These are phyloP conservation scores for Blastobotrys robertii DNA, from an alignment of 805 yeast species.

Conservation along the genomic window DNA sequence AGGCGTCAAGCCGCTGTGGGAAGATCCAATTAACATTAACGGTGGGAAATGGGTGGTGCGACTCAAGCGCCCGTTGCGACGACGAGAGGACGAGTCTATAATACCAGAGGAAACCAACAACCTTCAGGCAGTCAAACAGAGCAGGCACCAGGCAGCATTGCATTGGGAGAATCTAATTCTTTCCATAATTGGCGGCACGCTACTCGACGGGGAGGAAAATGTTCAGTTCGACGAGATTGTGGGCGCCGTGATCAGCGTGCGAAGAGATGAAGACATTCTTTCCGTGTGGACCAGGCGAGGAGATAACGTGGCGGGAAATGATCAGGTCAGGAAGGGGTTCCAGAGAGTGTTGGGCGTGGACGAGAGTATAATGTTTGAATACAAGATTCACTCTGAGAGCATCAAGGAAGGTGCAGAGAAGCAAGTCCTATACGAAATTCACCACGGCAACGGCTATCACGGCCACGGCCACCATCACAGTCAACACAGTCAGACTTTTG, in stretches of 20 bases:
- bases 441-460: neutral
- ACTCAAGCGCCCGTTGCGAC: constrained; percentile 29
- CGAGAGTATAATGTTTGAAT: constrained; percentile 15
- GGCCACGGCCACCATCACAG: neutral
- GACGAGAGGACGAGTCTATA: constrained; percentile 6
- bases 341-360: constrained; percentile 11
- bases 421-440: constrained; percentile 9
- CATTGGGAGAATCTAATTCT: constrained; percentile 38
- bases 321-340: constrained; percentile 17
- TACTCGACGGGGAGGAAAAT: constrained; percentile 28
- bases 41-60: constrained; percentile 60
- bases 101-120: neutral
- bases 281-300: constrained; percentile 48
- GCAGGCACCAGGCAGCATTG: constrained; percentile 16
- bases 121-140: constrained; percentile 2
- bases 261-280: constrained; percentile 50
- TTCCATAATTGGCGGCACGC: constrained; percentile 41
- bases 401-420: constrained; percentile 21
- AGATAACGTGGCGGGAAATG: constrained; percentile 24
- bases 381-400: constrained; percentile 25
- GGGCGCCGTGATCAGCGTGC: constrained; percentile 50
- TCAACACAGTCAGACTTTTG: neutral
- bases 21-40: constrained; percentile 47
- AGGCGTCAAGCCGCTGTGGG: constrained; percentile 60
- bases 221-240: constrained; percentile 30